Percentiles rank a stretch among this genome's conserved stretches.
Conservation (phyloP, 768 basidiomycete genomes). For the Ramaria sp. region DNA sequence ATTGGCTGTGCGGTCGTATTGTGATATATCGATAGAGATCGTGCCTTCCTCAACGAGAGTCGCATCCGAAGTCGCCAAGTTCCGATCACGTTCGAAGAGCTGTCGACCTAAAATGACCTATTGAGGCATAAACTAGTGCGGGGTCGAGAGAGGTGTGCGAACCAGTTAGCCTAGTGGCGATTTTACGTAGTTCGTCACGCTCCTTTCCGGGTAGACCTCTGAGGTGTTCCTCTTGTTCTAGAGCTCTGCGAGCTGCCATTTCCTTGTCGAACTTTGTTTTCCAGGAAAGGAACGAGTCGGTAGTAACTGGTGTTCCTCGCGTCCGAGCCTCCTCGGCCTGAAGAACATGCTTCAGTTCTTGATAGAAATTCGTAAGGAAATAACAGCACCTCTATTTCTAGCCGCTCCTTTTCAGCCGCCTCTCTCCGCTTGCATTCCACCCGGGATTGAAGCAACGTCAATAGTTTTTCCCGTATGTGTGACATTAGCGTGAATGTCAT, state of each 20-base stretch:
- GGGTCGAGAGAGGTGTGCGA: conserved; percentile 15
- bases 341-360: conserved; percentile 7
- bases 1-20: conserved; percentile 64
- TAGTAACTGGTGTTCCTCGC: conserved; percentile 85
- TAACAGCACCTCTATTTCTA: conserved; percentile 55
- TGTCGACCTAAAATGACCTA: conserved; percentile 56
- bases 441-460: conserved; percentile 48
- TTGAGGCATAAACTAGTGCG: conserved; percentile 6
- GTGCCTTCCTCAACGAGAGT: conserved; percentile 74
- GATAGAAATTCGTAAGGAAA: not conserved
- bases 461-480: conserved; percentile 70
- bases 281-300: conserved; percentile 74
- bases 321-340: conserved; percentile 84
- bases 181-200: conserved; percentile 70
- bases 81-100: conserved; percentile 76
- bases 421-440: conserved; percentile 43
- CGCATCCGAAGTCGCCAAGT: conserved; percentile 65
- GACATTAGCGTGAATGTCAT: conserved; percentile 96
- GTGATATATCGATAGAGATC: conserved; percentile 78
- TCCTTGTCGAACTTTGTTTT: conserved; percentile 69
- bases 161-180: conserved; percentile 59
- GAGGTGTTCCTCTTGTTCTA: conserved; percentile 71
- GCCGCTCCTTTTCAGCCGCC: conserved; percentile 63
- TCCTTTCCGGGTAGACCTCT: conserved; percentile 68
- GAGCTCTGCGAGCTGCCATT: conserved; percentile 40